These are phyloP conservation scores for Apiotrichum veenhuisii DNA, from an alignment of 1,284 basidiomycete genomes.

Conservation along the genomic window DNA sequence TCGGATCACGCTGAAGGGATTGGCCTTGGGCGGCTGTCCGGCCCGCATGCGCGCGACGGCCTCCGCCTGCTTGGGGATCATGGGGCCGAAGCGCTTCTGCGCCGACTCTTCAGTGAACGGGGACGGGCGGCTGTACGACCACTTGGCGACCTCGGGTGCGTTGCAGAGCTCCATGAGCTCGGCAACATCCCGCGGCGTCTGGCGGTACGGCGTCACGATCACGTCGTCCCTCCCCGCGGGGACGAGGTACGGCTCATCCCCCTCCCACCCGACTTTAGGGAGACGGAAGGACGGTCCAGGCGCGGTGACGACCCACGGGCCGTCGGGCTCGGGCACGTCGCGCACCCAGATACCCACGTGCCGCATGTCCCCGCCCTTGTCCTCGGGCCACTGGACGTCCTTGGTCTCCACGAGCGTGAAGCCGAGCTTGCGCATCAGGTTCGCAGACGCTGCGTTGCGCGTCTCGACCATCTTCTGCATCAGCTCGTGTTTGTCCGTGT, in stretches of 20 bases:
- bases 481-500: no score
- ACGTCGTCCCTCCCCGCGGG: background rate
- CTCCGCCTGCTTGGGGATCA: background rate
- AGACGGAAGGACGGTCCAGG: background rate
- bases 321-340: background rate
- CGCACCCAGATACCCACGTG: background rate
- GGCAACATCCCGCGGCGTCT: background rate
- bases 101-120: background rate
- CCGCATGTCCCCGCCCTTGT: background rate
- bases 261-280: background rate
- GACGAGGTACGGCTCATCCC: constrained; percentile 2
- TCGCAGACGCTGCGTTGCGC: background rate
- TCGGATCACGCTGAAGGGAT: constrained; percentile 2
- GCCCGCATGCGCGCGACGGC: background rate
- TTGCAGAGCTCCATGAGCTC: constrained; percentile 4
- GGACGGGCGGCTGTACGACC: background rate
- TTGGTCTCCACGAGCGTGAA: background rate
- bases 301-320: background rate
- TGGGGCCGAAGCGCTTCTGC: background rate
- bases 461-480: background rate
- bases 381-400: background rate
- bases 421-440: background rate
- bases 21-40: background rate
- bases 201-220: constrained; percentile 1
- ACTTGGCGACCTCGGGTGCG: background rate